These are phyloP conservation scores for Citrullus colocynthis DNA, from an alignment of 306 rosid species.

Conservation along the genomic window DNA sequence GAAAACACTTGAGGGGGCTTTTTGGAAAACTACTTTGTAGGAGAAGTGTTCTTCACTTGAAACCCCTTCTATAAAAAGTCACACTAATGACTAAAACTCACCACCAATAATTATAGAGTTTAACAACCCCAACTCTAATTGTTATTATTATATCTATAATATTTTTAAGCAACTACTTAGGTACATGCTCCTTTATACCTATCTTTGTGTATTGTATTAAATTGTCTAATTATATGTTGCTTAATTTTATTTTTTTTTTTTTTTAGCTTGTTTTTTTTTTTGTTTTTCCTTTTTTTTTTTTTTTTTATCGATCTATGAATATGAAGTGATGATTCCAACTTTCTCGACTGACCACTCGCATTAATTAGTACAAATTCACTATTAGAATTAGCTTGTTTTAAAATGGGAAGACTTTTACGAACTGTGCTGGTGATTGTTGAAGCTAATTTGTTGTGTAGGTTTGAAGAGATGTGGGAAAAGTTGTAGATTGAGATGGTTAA, in stretches of 20 bases:
- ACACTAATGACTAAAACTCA: neutral
- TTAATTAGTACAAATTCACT: too few species aligned
- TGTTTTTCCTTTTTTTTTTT: too few species aligned
- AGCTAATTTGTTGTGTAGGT: slow-evolving; percentile 25
- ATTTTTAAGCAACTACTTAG: too few species aligned
- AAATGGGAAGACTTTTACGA: neutral
- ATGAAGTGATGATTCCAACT: neutral
- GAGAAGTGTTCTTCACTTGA: neutral
- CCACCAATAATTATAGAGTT: neutral
- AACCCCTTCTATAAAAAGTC: neutral
- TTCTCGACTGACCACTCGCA: too few species aligned
- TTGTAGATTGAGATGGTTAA: slow-evolving; percentile 90
- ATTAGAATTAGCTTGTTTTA: too few species aligned
- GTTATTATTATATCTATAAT: too few species aligned
- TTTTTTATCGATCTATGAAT: neutral
- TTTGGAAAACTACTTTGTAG: neutral
- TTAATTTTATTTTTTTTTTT: too few species aligned
- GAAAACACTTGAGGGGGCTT: neutral
- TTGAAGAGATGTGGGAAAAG: slow-evolving; percentile 92
- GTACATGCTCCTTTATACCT: too few species aligned
- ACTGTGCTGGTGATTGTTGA: neutral
- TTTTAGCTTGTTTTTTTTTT: too few species aligned
- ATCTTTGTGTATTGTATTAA: too few species aligned
- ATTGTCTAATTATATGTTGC: too few species aligned
- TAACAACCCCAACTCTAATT: neutral